Base-by-base conservation (phyloP, 495 filamentous ascomycete species). In the Gamarada debralockiae region DNA sequence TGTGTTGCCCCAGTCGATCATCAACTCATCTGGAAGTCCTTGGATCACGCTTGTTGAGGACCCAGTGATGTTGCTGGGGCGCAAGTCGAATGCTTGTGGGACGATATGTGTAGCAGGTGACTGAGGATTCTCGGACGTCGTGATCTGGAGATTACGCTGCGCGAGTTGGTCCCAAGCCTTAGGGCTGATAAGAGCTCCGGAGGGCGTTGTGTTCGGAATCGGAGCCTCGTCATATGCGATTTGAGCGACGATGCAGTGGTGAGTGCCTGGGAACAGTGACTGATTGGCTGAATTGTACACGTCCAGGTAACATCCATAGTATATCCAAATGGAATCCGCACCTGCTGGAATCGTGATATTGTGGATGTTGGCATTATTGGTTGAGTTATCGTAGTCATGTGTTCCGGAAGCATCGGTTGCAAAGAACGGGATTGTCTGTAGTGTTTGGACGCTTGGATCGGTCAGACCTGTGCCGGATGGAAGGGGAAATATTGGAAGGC, bases 351-450 rank as follows among this genome's bases (percentile, higher is more conserved):
- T 48, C n/a, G 3, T 18, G 23, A 48, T 48, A n/a, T 21, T 29
- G 3, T 10, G 25, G 17, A 21, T 43, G 21, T 43, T 43, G 13
- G 8, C 3, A 25, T 4, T 7, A 15, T 14, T 14, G 22, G 3
- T n/a, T 5, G 6, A n/a, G 23, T 36, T 20, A 20, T 36, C 45
- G 15, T 17, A 4, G 3, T 7, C 8, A 3, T n/a, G n/a, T n/a
- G n/a, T n/a, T n/a, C 29, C 20, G 22, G 9, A 27, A 3, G 4
- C 23, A 5, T 15, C 29, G 8, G 45, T 48, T 21, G 45, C 45
- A 48, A 48, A 48, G 45, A 48, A 48, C 3, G 45, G 45, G 22
- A 48, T 48, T 27, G 45, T 48, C 3, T n/a, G n/a, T n/a, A n/a
- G n/a, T n/a, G n/a, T n/a, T n/a, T n/a, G n/a, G n/a, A n/a, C n/a